These are phyloP conservation scores for Pterocarpus santalinus DNA, from an alignment of 306 rosid genomes.

Conservation along the genomic window DNA sequence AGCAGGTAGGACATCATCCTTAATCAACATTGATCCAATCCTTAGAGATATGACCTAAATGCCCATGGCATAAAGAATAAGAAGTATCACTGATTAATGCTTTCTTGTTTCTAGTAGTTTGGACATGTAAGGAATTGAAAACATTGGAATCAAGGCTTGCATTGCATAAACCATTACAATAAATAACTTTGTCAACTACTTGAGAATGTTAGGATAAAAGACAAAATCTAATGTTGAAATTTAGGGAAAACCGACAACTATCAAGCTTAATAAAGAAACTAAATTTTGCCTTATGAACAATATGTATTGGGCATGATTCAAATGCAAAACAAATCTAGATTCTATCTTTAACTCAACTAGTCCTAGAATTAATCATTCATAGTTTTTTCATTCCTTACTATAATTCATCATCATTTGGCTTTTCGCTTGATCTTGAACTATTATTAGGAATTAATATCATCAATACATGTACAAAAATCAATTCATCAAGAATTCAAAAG, in stretches of 20 bases:
- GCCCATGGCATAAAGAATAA: background rate
- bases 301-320: background rate
- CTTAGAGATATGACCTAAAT: background rate
- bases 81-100: background rate
- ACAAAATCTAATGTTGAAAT: background rate
- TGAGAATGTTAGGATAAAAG: background rate
- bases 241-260: slow-evolving; percentile 29
- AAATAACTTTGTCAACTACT: background rate
- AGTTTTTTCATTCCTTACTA: too few species aligned
- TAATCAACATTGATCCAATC: too few species aligned
- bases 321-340: background rate
- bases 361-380: too few species aligned
- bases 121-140: too few species aligned
- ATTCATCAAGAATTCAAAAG: too few species aligned
- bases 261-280: background rate
- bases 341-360: background rate
- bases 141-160: too few species aligned
- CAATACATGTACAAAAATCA: too few species aligned
- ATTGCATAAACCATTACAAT: background rate
- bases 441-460: too few species aligned
- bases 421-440: too few species aligned
- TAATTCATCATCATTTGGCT: too few species aligned
- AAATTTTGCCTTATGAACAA: background rate
- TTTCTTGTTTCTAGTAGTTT: background rate
- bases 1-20: background rate